Evolutionary conservation across 75 land plant species (phyloP).

Genomic region (Sequoiadendron giganteum): DNA sequence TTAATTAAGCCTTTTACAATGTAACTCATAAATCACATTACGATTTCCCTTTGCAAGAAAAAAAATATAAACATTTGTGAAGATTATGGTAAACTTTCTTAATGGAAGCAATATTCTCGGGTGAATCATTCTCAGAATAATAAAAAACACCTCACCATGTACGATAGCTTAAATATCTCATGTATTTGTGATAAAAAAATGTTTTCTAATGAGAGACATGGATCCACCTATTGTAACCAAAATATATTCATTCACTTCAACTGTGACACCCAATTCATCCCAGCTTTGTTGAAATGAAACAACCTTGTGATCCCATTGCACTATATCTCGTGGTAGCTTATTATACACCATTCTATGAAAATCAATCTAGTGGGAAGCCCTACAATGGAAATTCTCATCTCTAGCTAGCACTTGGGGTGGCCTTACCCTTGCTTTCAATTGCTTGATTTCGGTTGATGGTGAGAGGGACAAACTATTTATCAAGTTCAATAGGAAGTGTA

Average conservation of each 20-base stretch:
- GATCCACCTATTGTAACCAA: constrained; percentile 84
- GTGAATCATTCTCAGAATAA: constrained; percentile 39
- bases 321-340: constrained; percentile 34
- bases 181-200: constrained; percentile 37
- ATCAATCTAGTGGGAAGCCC: constrained; percentile 80
- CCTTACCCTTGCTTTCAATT: constrained; percentile 36
- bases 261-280: constrained; percentile 18
- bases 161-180: constrained; percentile 53
- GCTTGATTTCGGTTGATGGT: constrained; percentile 58
- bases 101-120: constrained; percentile 33
- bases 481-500: too few relatives aligned
- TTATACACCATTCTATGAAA: constrained; percentile 52
- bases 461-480: too few relatives aligned
- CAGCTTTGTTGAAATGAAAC: constrained; percentile 26
- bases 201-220: constrained; percentile 57
- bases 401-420: constrained; percentile 23
- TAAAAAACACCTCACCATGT: constrained; percentile 84
- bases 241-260: constrained; percentile 45
- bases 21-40: constrained; percentile 63
- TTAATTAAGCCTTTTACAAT: constrained; percentile 65
- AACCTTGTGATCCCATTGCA: constrained; percentile 64
- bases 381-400: constrained; percentile 52
- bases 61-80: constrained; percentile 71
- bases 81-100: constrained; percentile 60
- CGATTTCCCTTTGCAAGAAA: constrained; percentile 57